Percentiles rank a stretch among this genome's conserved stretches.
These are phyloP conservation scores for Hermanozyma aechmeae DNA, from an alignment of 805 yeast genomes.

Conservation along the genomic window DNA sequence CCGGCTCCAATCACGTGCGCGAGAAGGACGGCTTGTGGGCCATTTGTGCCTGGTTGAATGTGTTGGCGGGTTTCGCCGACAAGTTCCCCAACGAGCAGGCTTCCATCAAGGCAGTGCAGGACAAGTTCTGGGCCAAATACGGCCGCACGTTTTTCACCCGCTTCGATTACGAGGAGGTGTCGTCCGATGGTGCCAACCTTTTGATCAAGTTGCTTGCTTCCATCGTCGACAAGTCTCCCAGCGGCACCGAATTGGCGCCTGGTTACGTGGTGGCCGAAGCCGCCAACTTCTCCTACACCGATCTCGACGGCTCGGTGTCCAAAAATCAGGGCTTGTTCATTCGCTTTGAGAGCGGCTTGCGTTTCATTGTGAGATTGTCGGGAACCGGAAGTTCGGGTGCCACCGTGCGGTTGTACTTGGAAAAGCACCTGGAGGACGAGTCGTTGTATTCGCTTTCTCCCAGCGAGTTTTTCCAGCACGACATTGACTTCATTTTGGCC, in stretches of 20 bases:
- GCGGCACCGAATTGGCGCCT: constrained; percentile 42
- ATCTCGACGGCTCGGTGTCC: constrained; percentile 88
- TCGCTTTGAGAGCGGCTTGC: constrained; percentile 70
- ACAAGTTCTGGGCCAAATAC: constrained; percentile 79
- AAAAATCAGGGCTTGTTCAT: constrained; percentile 81
- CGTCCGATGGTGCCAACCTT: constrained; percentile 62
- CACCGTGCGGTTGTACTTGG: constrained; percentile 86
- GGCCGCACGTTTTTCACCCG: constrained; percentile 97
- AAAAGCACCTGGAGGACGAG: constrained; percentile 62
- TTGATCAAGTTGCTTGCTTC: constrained; percentile 42
- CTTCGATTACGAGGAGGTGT: constrained; percentile 84
- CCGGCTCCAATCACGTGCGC: constrained; percentile 95
- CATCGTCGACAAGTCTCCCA: constrained; percentile 18
- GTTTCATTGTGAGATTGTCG: constrained; percentile 83
- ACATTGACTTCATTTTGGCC: constrained; percentile 52
- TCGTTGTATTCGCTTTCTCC: constrained; percentile 42
- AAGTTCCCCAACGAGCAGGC: constrained; percentile 49
- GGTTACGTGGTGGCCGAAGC: constrained; percentile 58
- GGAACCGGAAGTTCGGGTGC: constrained; percentile 99
- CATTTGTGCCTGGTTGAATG: constrained; percentile 92
- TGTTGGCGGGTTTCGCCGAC: constrained; percentile 71
- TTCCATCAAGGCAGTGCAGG: constrained; percentile 72
- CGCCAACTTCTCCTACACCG: constrained; percentile 87
- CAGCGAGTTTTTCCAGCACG: constrained; percentile 57
- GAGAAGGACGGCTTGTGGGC: constrained; percentile 99